Conservation (phyloP, 2,329 filamentous ascomycete genomes). For the Phialophora chinensis region DNA sequence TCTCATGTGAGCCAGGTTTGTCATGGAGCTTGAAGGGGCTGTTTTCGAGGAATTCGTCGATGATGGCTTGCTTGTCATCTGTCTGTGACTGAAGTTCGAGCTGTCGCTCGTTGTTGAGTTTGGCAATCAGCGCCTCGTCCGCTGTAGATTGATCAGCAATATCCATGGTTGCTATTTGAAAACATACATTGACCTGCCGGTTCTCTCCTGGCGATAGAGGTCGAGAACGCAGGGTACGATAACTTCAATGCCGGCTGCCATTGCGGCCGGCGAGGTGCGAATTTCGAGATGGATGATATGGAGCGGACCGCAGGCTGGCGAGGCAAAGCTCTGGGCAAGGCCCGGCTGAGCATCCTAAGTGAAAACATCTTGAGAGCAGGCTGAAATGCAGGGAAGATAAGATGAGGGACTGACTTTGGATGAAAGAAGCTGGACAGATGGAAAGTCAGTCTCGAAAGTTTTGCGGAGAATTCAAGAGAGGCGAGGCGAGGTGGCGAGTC, state of each 20-base stretch:
- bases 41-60: slow-evolving; percentile 88
- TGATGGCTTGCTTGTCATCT: slow-evolving; percentile 71
- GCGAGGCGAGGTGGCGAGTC: background rate
- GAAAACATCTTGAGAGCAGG: slow-evolving; percentile 66
- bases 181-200: slow-evolving; percentile 55
- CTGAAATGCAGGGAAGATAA: background rate
- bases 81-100: slow-evolving; percentile 83
- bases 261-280: slow-evolving; percentile 57
- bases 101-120: slow-evolving; percentile 82
- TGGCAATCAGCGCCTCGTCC: slow-evolving; percentile 81
- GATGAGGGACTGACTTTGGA: slow-evolving; percentile 7
- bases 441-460: background rate
- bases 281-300: slow-evolving; percentile 56
- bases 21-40: slow-evolving; percentile 82
- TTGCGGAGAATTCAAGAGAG: background rate
- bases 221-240: slow-evolving; percentile 55
- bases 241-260: slow-evolving; percentile 53
- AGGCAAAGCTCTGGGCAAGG: slow-evolving; percentile 68
- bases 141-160: slow-evolving; percentile 47
- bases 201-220: slow-evolving; percentile 50
- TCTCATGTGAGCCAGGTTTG: slow-evolving; percentile 81
- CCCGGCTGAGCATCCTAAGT: slow-evolving; percentile 68
- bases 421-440: slow-evolving; percentile 4
- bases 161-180: background rate
- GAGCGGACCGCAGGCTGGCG: slow-evolving; percentile 62